phyloP scores from a whole-genome alignment of 1,284 basidiomycete genomes.

The Thecaphora thlaspeos region DNA sequence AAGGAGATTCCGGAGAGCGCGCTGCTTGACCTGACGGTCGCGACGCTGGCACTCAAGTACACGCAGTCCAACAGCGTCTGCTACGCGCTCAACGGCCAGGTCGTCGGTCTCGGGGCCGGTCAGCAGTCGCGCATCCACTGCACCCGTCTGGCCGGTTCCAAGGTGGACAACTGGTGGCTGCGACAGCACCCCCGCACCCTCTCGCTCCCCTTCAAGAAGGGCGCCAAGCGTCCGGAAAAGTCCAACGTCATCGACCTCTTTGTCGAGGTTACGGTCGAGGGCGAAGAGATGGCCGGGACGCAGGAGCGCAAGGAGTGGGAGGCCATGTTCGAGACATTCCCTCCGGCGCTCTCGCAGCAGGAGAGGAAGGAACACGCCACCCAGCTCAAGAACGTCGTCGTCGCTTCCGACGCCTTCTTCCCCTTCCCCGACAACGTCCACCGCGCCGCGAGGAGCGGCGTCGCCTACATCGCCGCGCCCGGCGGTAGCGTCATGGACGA shows the following conservation, averaged over 20 bases:
- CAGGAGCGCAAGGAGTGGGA: conserved; percentile 88
- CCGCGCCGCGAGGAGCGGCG: conserved; percentile 84
- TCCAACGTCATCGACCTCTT: conserved; percentile 97
- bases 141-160: conserved; percentile 91
- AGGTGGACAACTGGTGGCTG: conserved; percentile 99
- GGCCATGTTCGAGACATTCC: conserved; percentile 74
- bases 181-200: conserved; percentile 93
- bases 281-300: conserved; percentile 65
- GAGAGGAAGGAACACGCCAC: conserved; percentile 64
- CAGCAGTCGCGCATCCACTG: conserved; percentile 99
- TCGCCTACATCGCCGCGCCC: conserved; percentile 87
- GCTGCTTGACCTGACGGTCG: conserved; percentile 60
- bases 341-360: conserved; percentile 68
- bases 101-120: conserved; percentile 93
- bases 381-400: conserved; percentile 71
- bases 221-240: conserved; percentile 95
- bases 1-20: conserved; percentile 64
- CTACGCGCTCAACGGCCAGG: conserved; percentile 87
- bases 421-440: conserved; percentile 99
- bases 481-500: conserved; percentile 95
- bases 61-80: conserved; percentile 99
- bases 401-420: conserved; percentile 98
- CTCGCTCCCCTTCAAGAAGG: conserved; percentile 90
- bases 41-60: conserved; percentile 95
- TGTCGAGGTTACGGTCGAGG: conserved; percentile 75